Conservation (phyloP, 108 stramenopile genomes). For the Pseudonitzschia delicatissima region DNA sequence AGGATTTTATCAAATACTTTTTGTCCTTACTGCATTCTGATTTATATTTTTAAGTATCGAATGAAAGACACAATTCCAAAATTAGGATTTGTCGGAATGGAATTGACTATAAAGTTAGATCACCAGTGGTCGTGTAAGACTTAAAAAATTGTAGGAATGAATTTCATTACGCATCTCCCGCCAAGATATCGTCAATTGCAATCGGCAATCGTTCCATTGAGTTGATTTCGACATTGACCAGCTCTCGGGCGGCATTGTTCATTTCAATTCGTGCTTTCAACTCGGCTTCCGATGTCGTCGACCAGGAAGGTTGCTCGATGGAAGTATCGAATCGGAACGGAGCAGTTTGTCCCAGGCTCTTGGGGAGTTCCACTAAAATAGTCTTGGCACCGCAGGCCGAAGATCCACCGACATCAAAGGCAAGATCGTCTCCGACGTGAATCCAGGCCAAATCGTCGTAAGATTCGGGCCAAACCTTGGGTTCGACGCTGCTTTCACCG, state of each 20-base stretch:
- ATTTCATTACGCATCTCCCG: slow-evolving; percentile 16
- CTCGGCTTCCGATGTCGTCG: slow-evolving; percentile 61
- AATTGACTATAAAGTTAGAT: no score
- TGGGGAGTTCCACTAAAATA: slow-evolving; percentile 69
- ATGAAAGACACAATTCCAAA: no score
- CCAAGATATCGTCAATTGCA: slow-evolving; percentile 72
- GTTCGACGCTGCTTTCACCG: slow-evolving; percentile 17
- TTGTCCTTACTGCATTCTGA: no score
- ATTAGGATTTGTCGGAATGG: no score
- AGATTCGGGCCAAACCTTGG: slow-evolving; percentile 23
- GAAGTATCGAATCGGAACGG: slow-evolving; percentile 64
- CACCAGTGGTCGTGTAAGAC: no score
- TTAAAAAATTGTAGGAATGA: no score
- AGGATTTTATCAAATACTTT: no score
- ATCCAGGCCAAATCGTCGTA: slow-evolving; percentile 65
- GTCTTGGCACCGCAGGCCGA: slow-evolving; percentile 83
- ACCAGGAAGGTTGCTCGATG: slow-evolving; percentile 66
- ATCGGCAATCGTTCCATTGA: slow-evolving; percentile 65
- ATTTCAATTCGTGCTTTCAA: slow-evolving; percentile 63
- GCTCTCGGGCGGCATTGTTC: slow-evolving; percentile 74
- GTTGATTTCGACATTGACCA: slow-evolving; percentile 61
- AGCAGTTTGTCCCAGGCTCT: slow-evolving; percentile 74
- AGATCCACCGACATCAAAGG: slow-evolving; percentile 82
- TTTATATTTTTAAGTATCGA: no score
- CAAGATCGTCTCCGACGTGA: slow-evolving; percentile 87